These are phyloP conservation scores for Verbascum thapsus DNA, from an alignment of 257 asterid species.

Conservation along the genomic window DNA sequence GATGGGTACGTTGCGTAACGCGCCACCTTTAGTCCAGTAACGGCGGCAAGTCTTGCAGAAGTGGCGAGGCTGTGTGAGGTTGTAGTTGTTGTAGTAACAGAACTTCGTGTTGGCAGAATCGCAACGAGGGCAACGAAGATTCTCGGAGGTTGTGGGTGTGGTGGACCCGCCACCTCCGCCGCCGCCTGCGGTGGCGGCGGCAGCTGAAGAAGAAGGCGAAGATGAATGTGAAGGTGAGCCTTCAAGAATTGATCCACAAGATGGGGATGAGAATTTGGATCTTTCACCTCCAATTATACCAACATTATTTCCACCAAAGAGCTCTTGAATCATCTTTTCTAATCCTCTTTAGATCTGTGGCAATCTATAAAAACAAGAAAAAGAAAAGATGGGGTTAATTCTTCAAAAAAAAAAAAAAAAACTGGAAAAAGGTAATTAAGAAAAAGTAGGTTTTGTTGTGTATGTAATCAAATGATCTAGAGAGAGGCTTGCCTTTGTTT, in stretches of 20 bases:
- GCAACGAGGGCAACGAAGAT: slow-evolving; percentile 75
- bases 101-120: slow-evolving; percentile 81
- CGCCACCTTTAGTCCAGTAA: slow-evolving; percentile 93
- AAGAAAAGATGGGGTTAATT: slow-evolving; percentile 33
- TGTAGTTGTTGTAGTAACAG: slow-evolving; percentile 90
- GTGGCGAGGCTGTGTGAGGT: slow-evolving; percentile 91
- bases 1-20: slow-evolving; percentile 82
- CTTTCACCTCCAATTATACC: slow-evolving; percentile 47
- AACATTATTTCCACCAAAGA: slow-evolving; percentile 52
- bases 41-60: slow-evolving; percentile 95
- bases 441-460: slow-evolving; percentile 36
- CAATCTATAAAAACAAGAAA: slow-evolving; percentile 28
- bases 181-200: slow-evolving; percentile 18
- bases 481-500: slow-evolving; percentile 36
- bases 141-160: slow-evolving; percentile 43
- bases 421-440: too few relatives aligned
- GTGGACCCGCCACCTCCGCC: slow-evolving; percentile 1
- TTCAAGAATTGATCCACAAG: slow-evolving; percentile 36
- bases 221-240: slow-evolving; percentile 37
- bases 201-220: slow-evolving; percentile 36
- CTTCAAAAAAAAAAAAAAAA: too few relatives aligned
- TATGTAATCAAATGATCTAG: slow-evolving; percentile 29
- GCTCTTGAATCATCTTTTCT: slow-evolving; percentile 73
- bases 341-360: slow-evolving; percentile 32
- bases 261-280: slow-evolving; percentile 41